A percentile compares a stretch with the other conserved stretches of the same genome.
Conservation (phyloP, 768 basidiomycete genomes). For the Mycena kentingensis region DNA sequence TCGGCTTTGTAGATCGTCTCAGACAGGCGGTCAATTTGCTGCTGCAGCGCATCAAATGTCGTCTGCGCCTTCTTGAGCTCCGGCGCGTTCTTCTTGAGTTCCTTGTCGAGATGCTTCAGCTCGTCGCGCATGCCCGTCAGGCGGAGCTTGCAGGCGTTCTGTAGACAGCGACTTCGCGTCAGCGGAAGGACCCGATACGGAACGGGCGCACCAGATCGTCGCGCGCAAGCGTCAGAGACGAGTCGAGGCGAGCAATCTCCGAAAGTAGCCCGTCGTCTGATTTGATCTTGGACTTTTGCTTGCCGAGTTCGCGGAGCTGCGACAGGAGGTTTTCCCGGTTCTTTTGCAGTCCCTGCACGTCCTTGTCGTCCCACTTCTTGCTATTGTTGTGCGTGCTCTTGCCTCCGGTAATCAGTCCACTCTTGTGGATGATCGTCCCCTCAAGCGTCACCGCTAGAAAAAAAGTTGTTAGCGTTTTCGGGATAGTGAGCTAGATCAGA, state of each 20-base stretch:
- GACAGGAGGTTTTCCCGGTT: conserved; percentile 69
- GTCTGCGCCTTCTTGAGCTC: conserved; percentile 73
- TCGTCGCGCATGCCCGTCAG: conserved; percentile 82
- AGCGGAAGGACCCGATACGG: conserved; percentile 1
- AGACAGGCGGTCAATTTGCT: conserved; percentile 56
- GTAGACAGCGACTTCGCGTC: neutral
- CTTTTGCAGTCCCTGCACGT: conserved; percentile 70
- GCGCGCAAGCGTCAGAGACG: conserved; percentile 67
- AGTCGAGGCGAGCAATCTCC: conserved; percentile 79
- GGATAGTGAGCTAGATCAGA: neutral
- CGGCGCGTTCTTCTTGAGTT: conserved; percentile 64
- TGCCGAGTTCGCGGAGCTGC: conserved; percentile 81
- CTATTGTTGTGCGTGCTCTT: conserved; percentile 71
- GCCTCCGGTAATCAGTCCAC: conserved; percentile 96
- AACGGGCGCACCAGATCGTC: conserved; percentile 75
- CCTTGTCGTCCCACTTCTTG: conserved; percentile 94
- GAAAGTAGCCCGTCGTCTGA: conserved; percentile 78
- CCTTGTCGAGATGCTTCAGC: conserved; percentile 75
- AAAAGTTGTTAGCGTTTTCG: neutral
- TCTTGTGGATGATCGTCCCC: conserved; percentile 96
- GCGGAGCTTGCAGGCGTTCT: conserved; percentile 78
- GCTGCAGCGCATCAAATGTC: conserved; percentile 52
- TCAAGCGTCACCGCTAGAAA: conserved; percentile 88
- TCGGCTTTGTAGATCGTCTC: conserved; percentile 74
- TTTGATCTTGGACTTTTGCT: conserved; percentile 81